These are phyloP conservation scores for Mangifera indica DNA, from an alignment of 345 rosid species.

Conservation along the genomic window DNA sequence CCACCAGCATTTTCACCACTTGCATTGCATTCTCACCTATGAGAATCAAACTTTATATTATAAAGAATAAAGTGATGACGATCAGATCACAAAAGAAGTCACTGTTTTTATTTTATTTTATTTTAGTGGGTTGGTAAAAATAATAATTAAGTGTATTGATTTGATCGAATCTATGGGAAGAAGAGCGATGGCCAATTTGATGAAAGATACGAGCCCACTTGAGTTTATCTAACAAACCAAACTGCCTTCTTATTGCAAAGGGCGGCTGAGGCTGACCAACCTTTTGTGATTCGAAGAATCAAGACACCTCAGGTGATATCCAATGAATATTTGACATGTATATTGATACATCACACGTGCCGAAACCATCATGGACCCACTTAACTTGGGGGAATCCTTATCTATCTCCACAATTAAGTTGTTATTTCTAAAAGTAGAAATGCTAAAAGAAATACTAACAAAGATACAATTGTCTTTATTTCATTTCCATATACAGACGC, in stretches of 20 bases:
- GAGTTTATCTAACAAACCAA: slow-evolving; percentile 4
- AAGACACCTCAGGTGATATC: slow-evolving; percentile 19
- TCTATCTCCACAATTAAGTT: slow-evolving; percentile 3
- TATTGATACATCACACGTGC: slow-evolving; percentile 19
- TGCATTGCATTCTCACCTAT: neutral
- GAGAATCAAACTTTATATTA: neutral
- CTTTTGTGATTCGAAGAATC: slow-evolving; percentile 20
- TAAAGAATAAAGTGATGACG: neutral
- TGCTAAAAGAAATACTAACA: neutral
- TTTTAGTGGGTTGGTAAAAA: slow-evolving; percentile 1
- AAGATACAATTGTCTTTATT: slow-evolving; percentile 6
- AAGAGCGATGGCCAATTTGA: too few relatives aligned
- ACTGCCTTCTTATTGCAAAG: slow-evolving; percentile 19
- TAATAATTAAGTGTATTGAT: too few relatives aligned
- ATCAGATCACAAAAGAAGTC: neutral
- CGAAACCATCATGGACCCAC: neutral
- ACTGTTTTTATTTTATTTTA: too few relatives aligned
- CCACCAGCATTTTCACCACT: neutral
- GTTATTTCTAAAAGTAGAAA: neutral
- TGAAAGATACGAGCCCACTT: slow-evolving; percentile 11
- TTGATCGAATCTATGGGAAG: too few relatives aligned
- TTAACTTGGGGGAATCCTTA: neutral
- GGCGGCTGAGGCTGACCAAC: slow-evolving; percentile 44
- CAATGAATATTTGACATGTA: slow-evolving; percentile 28
- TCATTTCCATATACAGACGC: slow-evolving; percentile 18